Evolutionary conservation across 768 basidiomycete genomes (phyloP).

Genomic region (Panaeolus papilionaceus): DNA sequence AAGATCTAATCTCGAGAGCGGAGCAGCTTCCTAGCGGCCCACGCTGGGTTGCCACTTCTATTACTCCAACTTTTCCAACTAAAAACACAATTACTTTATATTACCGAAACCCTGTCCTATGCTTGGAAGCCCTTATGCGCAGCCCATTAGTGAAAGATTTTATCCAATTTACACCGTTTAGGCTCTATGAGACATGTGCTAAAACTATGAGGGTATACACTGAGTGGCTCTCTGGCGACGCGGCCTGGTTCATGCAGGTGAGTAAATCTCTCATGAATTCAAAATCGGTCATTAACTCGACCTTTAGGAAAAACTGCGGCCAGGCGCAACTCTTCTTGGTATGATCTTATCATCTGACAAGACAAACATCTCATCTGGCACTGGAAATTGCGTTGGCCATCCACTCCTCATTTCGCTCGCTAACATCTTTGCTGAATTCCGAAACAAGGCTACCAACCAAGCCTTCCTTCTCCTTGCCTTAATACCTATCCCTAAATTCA

Average conservation of each 20-base stretch:
- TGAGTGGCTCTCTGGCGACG: constrained; percentile 28
- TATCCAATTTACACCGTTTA: constrained; percentile 27
- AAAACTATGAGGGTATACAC: constrained; percentile 25
- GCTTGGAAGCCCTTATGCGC: constrained; percentile 32
- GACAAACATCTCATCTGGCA: constrained; percentile 30
- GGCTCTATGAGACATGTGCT: not conserved
- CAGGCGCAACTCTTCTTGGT: constrained; percentile 36
- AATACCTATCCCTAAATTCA: constrained; percentile 39
- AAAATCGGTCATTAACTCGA: constrained; percentile 12
- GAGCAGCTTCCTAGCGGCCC: constrained; percentile 36
- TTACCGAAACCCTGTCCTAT: constrained; percentile 36
- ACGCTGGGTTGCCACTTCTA: not conserved
- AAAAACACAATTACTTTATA: constrained; percentile 33
- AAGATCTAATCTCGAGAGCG: constrained; percentile 31
- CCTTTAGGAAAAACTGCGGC: constrained; percentile 26
- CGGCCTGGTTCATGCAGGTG: constrained; percentile 31
- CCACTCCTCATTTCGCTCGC: constrained; percentile 37
- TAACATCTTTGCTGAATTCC: constrained; percentile 36
- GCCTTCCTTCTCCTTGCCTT: constrained; percentile 33
- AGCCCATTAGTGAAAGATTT: constrained; percentile 32
- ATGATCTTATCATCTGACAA: constrained; percentile 22
- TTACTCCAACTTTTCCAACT: constrained; percentile 26
- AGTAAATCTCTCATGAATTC: constrained; percentile 5
- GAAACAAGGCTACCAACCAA: constrained; percentile 20
- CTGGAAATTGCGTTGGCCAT: constrained; percentile 37